Base-by-base conservation (phyloP, 2,329 filamentous ascomycete genomes). In the Neocatenulostroma microsporum region DNA sequence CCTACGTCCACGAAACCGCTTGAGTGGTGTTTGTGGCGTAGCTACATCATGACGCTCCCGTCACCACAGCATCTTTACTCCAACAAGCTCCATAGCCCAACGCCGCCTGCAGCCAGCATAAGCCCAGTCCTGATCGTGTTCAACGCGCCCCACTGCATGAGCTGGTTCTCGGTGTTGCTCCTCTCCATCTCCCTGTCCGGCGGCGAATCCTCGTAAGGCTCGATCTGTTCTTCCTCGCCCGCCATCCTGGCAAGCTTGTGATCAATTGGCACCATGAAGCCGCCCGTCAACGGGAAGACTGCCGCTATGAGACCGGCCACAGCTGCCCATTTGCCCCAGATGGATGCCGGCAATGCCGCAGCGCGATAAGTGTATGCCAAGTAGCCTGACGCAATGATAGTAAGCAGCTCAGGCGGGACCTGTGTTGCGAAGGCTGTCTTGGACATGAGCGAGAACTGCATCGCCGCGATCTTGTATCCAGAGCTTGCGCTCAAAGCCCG, bases 131-230 rank as follows among this genome's bases (percentile, higher is more conserved):
- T 41, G 10, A 42, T 38, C 12, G 27, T 27, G 37, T 51, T 53
- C 18, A 46, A 34, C 13, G 20, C 29, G 13, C 40, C 45, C 48
- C 51, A 55, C 31, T 42, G 43, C 29, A 20, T 42, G 34, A 55
- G 34, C 30, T 54, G 54, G 25, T 43, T 34, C 21, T 52, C 48
- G n/a, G 51, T 47, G 33, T 55, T 55, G 10, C 39, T 43, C 36
- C 46, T 50, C 43, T 55, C 53, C 37, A 39, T 39, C 31, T 54
- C 50, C 20, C 47, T 31, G 44, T 55, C 53, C 30, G 42, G 39
- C 19, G 49, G 50, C 28, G 49, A 47, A 48, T 55, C 53, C 29
- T 55, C 53, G 42, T 51, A 55, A 4, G 50, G 48, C 47, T 55
- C 53, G 17, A 54, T 36, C 31, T 45, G 44, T 41, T 49, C 50